Conservation (phyloP, 2,329 filamentous ascomycete genomes). For the Pseudocercospora ulei region DNA sequence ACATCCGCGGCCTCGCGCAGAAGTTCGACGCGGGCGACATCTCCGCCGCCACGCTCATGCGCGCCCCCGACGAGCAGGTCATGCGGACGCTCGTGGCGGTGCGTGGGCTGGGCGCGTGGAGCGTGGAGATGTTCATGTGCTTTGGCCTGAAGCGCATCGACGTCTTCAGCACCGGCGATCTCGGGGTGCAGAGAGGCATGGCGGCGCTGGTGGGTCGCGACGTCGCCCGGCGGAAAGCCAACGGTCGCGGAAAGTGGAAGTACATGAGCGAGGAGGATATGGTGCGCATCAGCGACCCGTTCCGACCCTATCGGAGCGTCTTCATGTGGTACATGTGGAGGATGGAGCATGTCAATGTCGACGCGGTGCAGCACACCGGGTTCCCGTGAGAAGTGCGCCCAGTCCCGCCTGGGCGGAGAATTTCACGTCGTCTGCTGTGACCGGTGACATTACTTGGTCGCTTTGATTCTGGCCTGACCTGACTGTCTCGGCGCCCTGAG, state of each 20-base stretch:
- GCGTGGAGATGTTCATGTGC: conserved; percentile 94
- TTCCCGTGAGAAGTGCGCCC: too few species aligned
- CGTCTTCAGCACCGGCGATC: conserved; percentile 82
- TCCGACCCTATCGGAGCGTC: conserved; percentile 74
- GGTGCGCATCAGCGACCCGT: conserved; percentile 68
- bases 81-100: conserved; percentile 74
- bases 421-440: too few species aligned
- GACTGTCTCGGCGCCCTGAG: too few species aligned
- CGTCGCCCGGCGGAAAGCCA: conserved; percentile 69
- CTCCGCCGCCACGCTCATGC: conserved; percentile 62
- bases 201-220: conserved; percentile 76
- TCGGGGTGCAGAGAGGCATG: conserved; percentile 92
- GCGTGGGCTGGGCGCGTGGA: conserved; percentile 78
- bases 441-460: too few species aligned
- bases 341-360: conserved; percentile 22
- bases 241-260: conserved; percentile 83
- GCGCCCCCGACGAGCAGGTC: conserved; percentile 75
- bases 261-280: conserved; percentile 95
- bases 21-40: conserved; percentile 71
- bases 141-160: conserved; percentile 92
- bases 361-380: conserved; percentile 23
- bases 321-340: conserved; percentile 99
- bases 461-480: too few species aligned
- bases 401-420: too few species aligned
- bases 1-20: conserved; percentile 72